Base-by-base conservation (phyloP, 129 eudicot genomes). In the Solidago caesia region DNA sequence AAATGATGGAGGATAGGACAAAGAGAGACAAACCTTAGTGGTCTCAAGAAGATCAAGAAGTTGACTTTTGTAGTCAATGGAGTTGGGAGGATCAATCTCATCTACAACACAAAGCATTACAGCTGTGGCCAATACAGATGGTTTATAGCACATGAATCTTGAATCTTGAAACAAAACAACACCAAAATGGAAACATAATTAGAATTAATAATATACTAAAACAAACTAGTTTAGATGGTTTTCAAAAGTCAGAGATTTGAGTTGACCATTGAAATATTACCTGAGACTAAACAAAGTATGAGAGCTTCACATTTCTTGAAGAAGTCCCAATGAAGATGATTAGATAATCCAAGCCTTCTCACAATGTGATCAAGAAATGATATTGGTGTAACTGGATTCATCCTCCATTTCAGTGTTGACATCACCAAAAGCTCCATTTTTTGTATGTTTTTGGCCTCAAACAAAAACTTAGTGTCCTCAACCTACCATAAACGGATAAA, bases 301-400 rank as follows among this genome's bases (percentile, higher is more conserved):
- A 88, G 88, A 72, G 67, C 75, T 74, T 92, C 89, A 78, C 96
- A 89, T 84, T 78, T 79, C 77, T 71, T 84, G 77, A 82, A 89
- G 79, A 92, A 92, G 59, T 86, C 89, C 92, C 86, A 88, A 48
- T 83, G 92, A 12, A 79, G 66, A 73, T 87, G 74, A 74, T 66
- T 79, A 15, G 73, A 72, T 66, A 87, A 75, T 3, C 98, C 98
- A 74, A 92, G 96, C 95, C 98, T 86, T 79, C 98, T 86, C 48
- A 84, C 85, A 15, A 89, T 80, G 74, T 89, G 98, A 84, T 92
- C 95, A 74, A 92, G 87, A 83, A 89, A 92, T 45, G 98, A 87
- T 26, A 92, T 68, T 51, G 98, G 98, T 25, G 98, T 92, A 59
- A 89, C 96, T 70, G 92, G 92, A 64, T 93, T 88, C 98, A 90